Percentiles rank a stretch among this genome's conserved stretches.
phyloP scores from a whole-genome alignment of 768 basidiomycete genomes.

The Pulveroboletus sp. region DNA sequence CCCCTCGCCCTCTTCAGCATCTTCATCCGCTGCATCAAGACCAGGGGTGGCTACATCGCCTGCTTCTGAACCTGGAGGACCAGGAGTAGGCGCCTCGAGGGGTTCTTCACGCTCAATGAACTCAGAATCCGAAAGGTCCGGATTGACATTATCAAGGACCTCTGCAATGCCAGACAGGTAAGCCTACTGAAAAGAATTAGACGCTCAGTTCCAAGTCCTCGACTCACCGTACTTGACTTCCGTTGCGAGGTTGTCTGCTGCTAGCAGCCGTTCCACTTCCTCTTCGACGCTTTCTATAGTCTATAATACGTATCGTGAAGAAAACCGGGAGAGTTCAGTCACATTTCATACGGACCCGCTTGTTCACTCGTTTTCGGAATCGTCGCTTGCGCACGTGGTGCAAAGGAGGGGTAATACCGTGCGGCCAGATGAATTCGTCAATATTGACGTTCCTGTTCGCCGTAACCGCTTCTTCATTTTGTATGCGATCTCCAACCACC shows the following conservation, averaged over 20 bases:
- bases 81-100: constrained; percentile 64
- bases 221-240: constrained; percentile 72
- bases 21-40: constrained; percentile 48
- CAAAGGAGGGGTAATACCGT: constrained; percentile 92
- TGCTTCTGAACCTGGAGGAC: constrained; percentile 58
- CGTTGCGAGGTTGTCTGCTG: constrained; percentile 69
- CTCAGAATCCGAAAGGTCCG: constrained; percentile 86
- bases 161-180: constrained; percentile 40
- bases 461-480: constrained; percentile 60
- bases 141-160: constrained; percentile 85
- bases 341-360: constrained; percentile 47
- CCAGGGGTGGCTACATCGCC: constrained; percentile 61
- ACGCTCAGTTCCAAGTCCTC: not conserved
- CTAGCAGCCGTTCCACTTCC: constrained; percentile 83
- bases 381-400: constrained; percentile 86
- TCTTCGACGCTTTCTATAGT: constrained; percentile 94
- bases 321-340: not conserved
- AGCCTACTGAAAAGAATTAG: not conserved
- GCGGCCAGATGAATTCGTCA: constrained; percentile 96
- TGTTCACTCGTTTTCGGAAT: constrained; percentile 86
- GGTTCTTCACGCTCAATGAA: constrained; percentile 65
- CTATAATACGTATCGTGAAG: constrained; percentile 34
- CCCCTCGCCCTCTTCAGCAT: constrained; percentile 54
- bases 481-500: constrained; percentile 72
- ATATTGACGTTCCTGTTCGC: constrained; percentile 74